phyloP scores from a whole-genome alignment of 1,139 yeast species.

The Nakaseomyces delphensis region DNA sequence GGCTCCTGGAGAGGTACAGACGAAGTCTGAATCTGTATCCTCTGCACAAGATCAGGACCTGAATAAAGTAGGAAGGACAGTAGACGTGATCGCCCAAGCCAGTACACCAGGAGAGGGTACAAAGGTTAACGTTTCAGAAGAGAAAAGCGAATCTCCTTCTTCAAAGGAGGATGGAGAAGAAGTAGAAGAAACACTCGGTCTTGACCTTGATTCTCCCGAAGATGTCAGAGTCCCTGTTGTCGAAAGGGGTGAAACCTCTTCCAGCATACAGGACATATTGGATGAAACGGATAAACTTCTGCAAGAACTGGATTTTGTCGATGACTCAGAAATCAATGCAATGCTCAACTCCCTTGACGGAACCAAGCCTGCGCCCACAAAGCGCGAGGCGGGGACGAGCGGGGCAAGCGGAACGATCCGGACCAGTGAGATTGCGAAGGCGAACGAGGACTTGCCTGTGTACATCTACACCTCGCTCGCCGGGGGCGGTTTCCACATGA shows the following conservation, averaged over 20 bases:
- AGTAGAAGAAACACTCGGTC: not conserved
- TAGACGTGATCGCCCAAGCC: no score
- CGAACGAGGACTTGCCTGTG: conserved; percentile 45
- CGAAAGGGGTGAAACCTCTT: conserved; percentile 3
- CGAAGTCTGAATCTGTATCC: no score
- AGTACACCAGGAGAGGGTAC: not conserved
- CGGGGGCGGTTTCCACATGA: conserved; percentile 76
- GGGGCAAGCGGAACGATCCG: conserved; percentile 5
- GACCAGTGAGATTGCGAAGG: conserved; percentile 13
- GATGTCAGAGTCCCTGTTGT: not conserved
- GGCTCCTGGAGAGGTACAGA: no score
- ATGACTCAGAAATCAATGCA: conserved; percentile 24
- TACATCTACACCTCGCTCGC: conserved; percentile 81
- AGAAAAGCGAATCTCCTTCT: no score
- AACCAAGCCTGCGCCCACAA: not conserved
- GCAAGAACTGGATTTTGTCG: conserved; percentile 19
- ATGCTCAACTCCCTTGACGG: conserved; percentile 16
- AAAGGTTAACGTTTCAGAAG: not conserved
- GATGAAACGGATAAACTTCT: conserved; percentile 25
- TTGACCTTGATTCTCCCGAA: conserved; percentile 1
- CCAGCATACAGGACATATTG: conserved; percentile 13
- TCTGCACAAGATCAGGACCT: no score
- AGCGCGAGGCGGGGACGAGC: not conserved
- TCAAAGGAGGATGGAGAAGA: not conserved
- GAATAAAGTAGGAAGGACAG: no score